Evolutionary conservation across 768 basidiomycete species (phyloP), one percentile per base, ranked within the genome.

Genomic region (Hemileccinum impolitum): DNA sequence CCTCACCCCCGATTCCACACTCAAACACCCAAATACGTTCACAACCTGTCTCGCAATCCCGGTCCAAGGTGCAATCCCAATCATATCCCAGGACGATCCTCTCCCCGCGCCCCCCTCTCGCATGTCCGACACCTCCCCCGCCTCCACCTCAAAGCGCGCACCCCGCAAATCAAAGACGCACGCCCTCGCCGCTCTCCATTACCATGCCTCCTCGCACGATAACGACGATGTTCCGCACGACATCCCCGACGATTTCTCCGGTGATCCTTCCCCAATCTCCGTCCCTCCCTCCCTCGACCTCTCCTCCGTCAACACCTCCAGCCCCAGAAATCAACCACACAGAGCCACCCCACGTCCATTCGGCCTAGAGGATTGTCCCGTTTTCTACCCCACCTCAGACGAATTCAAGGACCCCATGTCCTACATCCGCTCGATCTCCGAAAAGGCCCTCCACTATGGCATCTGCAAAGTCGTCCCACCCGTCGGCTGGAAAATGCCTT

Each of bases 401-500:
- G 89, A 99, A 69, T 99, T 94, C 70, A 82, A 80, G 64, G 91
- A 97, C 71, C 93, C 95, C 32, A 87, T 96, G 87, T 79, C 80
- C 38, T 99, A 97, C 69, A 89, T 99, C 67, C 82, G 80, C 65
- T 82, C 83, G 50, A 87, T 94, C 55, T 78, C 84, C 17, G 80
- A 81, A 44, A 69, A 74, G 28, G 95, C 87, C 1, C 77, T 75
- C 63, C 70, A 80, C 41, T 91, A 80, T 63, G 96, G 96, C 21
- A 93, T 99, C 59, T 94, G 91, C 73, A 99, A 99, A 74, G 83
- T 99, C 48, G 80, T 97, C 21, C 96, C 96, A 53, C 96, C 96
- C 2, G 75, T 78, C 48, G 87, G 80, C 18, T 99, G 96, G 96
- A 80, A 87, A 59, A 95, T 96, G 85, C 91, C 95, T 8, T 98